Percentiles rank a stretch among this genome's conserved stretches.
phyloP scores from a whole-genome alignment of 2,329 filamentous ascomycete species.

The Delphinella strobiligena region DNA sequence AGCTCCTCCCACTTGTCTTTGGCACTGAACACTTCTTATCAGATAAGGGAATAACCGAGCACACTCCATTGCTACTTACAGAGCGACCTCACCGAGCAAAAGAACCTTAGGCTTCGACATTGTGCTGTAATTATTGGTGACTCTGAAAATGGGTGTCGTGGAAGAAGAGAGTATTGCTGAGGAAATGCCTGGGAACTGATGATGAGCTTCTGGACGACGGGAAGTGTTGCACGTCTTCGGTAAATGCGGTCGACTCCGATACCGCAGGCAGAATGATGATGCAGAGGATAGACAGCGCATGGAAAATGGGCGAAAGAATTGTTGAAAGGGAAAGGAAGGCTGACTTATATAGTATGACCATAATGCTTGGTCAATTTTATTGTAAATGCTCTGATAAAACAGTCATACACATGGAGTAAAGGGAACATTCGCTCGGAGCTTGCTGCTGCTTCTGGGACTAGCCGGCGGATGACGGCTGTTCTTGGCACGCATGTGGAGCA shows the following conservation, averaged over 20 bases:
- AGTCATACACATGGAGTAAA: neutral
- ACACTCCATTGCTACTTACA: conserved; percentile 29
- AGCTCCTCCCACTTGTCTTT: conserved; percentile 53
- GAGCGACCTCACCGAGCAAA: conserved; percentile 49
- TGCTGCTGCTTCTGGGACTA: neutral
- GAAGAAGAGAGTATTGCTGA: neutral
- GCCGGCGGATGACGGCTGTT: neutral
- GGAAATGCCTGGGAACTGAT: no score
- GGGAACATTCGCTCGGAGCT: neutral
- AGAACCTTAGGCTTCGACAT: conserved; percentile 47
- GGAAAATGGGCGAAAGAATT: neutral
- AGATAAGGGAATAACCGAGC: conserved; percentile 1
- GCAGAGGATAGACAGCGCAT: neutral
- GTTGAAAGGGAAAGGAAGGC: neutral
- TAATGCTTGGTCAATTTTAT: no score
- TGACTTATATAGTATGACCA: neutral
- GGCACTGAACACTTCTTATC: conserved; percentile 38
- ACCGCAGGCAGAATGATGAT: neutral
- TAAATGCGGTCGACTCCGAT: neutral
- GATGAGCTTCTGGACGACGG: neutral
- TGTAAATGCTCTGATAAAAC: neutral
- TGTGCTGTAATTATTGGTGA: conserved; percentile 1
- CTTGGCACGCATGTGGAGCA: no score
- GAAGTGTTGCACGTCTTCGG: neutral
- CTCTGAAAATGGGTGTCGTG: neutral